Percentiles rank a stretch among this genome's conserved stretches.
Evolutionary conservation across 2,329 filamentous ascomycete species (phyloP).

Genomic region (Tricladium varicosporioides): DNA sequence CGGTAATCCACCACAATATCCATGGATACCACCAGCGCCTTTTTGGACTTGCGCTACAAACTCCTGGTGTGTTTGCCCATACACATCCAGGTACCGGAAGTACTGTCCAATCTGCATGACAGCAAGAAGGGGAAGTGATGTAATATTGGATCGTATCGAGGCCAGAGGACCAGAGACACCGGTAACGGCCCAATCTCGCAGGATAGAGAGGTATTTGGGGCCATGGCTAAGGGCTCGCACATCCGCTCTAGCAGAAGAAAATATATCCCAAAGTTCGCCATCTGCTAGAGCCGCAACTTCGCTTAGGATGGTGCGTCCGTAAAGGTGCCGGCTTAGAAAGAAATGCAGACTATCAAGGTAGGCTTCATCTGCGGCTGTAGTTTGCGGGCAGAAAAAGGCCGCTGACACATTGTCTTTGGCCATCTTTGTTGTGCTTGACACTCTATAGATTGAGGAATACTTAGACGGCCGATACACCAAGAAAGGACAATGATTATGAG

Average conservation of each 20-base stretch:
- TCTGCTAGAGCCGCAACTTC: not conserved
- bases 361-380: conserved; percentile 1
- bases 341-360: conserved; percentile 1
- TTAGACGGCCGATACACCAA: too few relatives aligned
- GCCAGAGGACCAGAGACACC: not conserved
- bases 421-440: too few relatives aligned
- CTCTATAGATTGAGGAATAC: too few relatives aligned
- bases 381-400: conserved; percentile 4
- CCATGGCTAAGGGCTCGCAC: not conserved
- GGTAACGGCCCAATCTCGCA: not conserved
- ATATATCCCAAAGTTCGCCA: not conserved
- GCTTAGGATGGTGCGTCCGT: not conserved
- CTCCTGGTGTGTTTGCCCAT: not conserved
- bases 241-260: not conserved
- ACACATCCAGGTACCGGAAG: conserved; percentile 1
- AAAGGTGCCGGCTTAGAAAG: not conserved
- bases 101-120: conserved; percentile 6
- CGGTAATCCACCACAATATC: conserved; percentile 15
- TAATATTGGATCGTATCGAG: not conserved
- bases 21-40: conserved; percentile 12
- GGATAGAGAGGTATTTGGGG: not conserved
- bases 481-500: too few relatives aligned
- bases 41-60: not conserved
- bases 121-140: conserved; percentile 2
- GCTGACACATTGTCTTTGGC: too few relatives aligned